These are phyloP conservation scores for Haplosporangium sp. DNA, from an alignment of 371 early-diverging fungal species.

Conservation along the genomic window DNA sequence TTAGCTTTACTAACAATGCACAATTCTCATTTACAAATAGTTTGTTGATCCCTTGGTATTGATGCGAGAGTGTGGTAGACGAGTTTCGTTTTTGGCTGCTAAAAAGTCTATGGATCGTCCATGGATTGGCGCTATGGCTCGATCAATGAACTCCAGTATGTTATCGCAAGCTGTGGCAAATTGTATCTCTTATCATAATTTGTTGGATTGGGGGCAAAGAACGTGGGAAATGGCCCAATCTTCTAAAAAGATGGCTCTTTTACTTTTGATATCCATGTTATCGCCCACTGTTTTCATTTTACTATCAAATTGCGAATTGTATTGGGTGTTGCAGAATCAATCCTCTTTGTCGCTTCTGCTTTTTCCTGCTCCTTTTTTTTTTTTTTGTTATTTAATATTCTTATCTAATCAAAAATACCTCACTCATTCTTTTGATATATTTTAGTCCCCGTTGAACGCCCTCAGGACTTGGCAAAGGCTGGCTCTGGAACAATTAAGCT, in stretches of 20 bases:
- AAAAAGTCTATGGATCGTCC: constrained; percentile 85
- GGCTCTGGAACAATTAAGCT: constrained; percentile 81
- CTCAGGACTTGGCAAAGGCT: constrained; percentile 86
- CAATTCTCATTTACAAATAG: constrained; percentile 49
- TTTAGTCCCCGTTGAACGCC: constrained; percentile 91
- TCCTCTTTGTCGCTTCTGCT: neutral
- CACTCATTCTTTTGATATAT: neutral
- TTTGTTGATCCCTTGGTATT: constrained; percentile 94
- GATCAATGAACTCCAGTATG: constrained; percentile 76
- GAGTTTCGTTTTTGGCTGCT: constrained; percentile 88
- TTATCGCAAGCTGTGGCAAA: neutral
- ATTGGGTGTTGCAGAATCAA: neutral
- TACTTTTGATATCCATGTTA: neutral
- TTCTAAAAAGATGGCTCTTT: neutral
- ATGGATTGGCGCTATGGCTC: constrained; percentile 86
- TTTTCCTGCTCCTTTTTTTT: constrained; percentile 1
- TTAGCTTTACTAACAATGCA: neutral
- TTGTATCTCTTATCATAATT: neutral
- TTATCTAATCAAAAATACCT: too few species aligned
- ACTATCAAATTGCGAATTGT: neutral
- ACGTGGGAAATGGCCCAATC: neutral
- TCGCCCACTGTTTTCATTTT: neutral
- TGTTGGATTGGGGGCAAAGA: neutral
- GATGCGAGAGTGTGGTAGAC: constrained; percentile 78
- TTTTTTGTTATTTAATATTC: too few species aligned